A percentile compares a stretch with the other conserved stretches of the same genome.
Conservation (phyloP, 768 basidiomycete species). For the Phlegmacium glaucopus region DNA sequence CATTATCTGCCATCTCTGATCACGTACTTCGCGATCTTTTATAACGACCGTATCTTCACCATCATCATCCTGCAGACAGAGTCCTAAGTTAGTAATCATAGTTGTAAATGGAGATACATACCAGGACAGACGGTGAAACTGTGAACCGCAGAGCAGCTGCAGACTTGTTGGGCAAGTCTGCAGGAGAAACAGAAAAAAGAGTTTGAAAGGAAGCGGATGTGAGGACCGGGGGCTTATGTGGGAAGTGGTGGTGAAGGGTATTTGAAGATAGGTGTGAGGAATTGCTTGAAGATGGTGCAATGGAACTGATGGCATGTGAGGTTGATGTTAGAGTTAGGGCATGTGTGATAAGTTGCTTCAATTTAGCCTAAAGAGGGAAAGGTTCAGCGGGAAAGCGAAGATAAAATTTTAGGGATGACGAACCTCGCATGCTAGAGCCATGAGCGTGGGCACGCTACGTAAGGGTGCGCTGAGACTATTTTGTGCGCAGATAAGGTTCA, state of each 20-base stretch:
- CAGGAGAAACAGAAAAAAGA: conserved; percentile 72
- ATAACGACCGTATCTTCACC: conserved; percentile 49
- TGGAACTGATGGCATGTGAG: conserved; percentile 75
- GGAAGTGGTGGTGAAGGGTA: conserved; percentile 25
- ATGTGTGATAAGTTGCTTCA: conserved; percentile 81
- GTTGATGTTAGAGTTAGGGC: conserved; percentile 74
- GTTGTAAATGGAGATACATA: conserved; percentile 11
- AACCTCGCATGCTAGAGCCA: conserved; percentile 80
- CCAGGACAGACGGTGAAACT: conserved; percentile 24
- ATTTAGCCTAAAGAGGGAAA: conserved; percentile 52
- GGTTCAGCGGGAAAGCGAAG: background rate
- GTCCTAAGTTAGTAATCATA: conserved; percentile 25
- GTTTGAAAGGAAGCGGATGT: conserved; percentile 72
- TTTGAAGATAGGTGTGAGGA: conserved; percentile 13
- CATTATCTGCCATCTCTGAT: conserved; percentile 75
- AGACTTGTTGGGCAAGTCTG: conserved; percentile 74
- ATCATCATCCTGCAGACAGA: conserved; percentile 46
- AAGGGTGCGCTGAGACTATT: conserved; percentile 62
- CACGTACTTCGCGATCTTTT: conserved; percentile 61
- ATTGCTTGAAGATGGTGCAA: conserved; percentile 44
- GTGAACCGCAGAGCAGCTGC: conserved; percentile 74
- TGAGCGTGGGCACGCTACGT: conserved; percentile 60
- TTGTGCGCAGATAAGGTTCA: conserved; percentile 80
- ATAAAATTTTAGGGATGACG: conserved; percentile 9
- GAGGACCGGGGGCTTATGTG: conserved; percentile 44